Base-by-base conservation (phyloP, 805 yeast species). In the Nakazawaea siamensis region DNA sequence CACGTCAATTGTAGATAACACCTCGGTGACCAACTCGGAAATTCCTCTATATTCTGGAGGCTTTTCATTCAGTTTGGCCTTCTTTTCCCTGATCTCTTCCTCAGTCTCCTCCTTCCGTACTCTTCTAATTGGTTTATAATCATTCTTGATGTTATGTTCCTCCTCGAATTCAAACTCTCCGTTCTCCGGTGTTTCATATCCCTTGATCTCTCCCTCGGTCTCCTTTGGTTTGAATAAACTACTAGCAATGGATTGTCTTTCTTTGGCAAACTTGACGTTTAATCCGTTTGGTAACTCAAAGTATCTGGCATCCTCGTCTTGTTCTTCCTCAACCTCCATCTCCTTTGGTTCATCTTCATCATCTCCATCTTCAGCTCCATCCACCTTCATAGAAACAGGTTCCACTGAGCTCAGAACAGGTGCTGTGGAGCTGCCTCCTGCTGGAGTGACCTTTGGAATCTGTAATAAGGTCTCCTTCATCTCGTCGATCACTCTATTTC, bases 201-300 rank as follows among this genome's bases (percentile, higher is more conserved):
- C 62, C 24, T 42, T 33, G 13, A 57, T 47, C 4, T 59, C 38
- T 10, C 33, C 42, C 10, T 58, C 59, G 39, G 68, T 68, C 24
- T 61, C 52, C 6, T 55, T 54, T 3, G 94, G 90, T 30, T 64
- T 69, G 51, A 87, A 85, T 34, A 88, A 50, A n/a, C 81, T 64
- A 50, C 87, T 92, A 1, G 81, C 81, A 41, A 83, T 56, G 31
- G 67, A 64, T 42, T 62, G 76, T 39, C 95, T 64, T 44, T 76
- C 81, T 27, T 62, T 57, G 3, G 72, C 72, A 39, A 81, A 68
- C 29, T 75, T 74, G 13, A 81, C 51, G 19, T 72, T 66, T 44
- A 80, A 77, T 1, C 94, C 94, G 48, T 80, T 73, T 13, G 94
- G 90, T 12, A 84, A 61, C 57, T 86, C 95, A 50, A 79, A 80